phyloP scores from a whole-genome alignment of 2,329 filamentous ascomycete genomes.

The Daldinia sp. region DNA sequence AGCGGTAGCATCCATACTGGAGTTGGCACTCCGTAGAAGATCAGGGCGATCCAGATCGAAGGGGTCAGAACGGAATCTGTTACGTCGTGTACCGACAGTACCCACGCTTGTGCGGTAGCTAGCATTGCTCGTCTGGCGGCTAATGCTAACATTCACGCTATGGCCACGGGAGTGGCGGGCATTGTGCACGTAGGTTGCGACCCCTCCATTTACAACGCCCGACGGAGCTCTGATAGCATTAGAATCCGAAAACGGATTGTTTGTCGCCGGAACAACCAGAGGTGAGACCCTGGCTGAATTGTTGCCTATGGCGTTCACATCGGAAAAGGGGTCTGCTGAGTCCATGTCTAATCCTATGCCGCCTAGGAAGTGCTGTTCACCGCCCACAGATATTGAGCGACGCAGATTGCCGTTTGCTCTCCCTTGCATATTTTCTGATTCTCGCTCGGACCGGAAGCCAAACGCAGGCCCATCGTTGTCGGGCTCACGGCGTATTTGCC shows the following conservation, averaged over 20 bases:
- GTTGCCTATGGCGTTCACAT: slow-evolving; percentile 57
- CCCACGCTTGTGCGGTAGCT: slow-evolving; percentile 53
- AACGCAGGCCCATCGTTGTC: slow-evolving; percentile 31
- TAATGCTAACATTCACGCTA: slow-evolving; percentile 54
- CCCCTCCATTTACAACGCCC: slow-evolving; percentile 48
- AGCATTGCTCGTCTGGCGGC: slow-evolving; percentile 47
- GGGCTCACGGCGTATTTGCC: slow-evolving; percentile 51
- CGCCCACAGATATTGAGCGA: slow-evolving; percentile 52
- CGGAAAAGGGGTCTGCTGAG: slow-evolving; percentile 61
- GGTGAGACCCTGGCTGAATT: slow-evolving; percentile 57
- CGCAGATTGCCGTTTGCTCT: slow-evolving; percentile 46
- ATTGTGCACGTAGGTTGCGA: slow-evolving; percentile 60
- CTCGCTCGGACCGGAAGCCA: slow-evolving; percentile 57
- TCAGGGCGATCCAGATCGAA: slow-evolving; percentile 72
- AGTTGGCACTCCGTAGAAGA: slow-evolving; percentile 51
- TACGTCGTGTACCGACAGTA: slow-evolving; percentile 58
- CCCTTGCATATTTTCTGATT: slow-evolving; percentile 55
- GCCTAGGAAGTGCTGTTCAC: slow-evolving; percentile 58
- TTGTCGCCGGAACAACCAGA: slow-evolving; percentile 50
- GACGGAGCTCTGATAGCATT: slow-evolving; percentile 57
- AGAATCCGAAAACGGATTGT: slow-evolving; percentile 63
- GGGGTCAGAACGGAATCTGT: slow-evolving; percentile 72
- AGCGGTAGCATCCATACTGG: slow-evolving; percentile 47
- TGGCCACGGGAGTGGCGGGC: slow-evolving; percentile 63
- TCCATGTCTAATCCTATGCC: slow-evolving; percentile 56